These are phyloP conservation scores for Heterobasidion annosum DNA, from an alignment of 1,284 basidiomycete genomes.

Conservation along the genomic window DNA sequence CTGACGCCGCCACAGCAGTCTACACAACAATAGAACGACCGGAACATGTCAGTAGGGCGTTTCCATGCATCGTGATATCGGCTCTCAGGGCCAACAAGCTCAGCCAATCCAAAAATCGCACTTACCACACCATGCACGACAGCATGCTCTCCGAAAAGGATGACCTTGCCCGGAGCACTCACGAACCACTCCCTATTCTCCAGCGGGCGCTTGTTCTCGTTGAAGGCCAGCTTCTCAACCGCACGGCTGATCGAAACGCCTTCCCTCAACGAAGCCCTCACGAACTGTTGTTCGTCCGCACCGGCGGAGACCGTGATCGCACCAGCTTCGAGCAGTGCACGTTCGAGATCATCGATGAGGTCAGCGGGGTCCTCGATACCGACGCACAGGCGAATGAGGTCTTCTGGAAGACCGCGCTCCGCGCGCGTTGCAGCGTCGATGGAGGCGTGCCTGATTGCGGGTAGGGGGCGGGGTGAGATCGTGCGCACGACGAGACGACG, in stretches of 20 bases:
- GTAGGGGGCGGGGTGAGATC: constrained; percentile 7
- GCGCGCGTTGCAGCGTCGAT: constrained; percentile 92
- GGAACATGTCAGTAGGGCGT: neutral
- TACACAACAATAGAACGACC: constrained; percentile 20
- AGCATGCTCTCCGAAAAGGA: constrained; percentile 97
- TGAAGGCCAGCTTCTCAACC: constrained; percentile 55
- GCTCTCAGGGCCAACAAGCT: neutral
- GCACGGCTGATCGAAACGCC: constrained; percentile 46
- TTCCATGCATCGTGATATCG: neutral
- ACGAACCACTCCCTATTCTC: constrained; percentile 74
- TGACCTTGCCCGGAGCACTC: constrained; percentile 96
- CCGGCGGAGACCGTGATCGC: constrained; percentile 59
- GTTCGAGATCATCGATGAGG: constrained; percentile 91
- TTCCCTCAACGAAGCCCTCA: constrained; percentile 31
- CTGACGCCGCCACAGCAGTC: constrained; percentile 93
- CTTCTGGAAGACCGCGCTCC: constrained; percentile 91
- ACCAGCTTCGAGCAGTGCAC: constrained; percentile 86
- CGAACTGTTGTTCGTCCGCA: constrained; percentile 34
- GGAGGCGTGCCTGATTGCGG: constrained; percentile 75
- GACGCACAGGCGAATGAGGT: constrained; percentile 95
- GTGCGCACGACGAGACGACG: neutral
- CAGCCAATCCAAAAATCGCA: constrained; percentile 13
- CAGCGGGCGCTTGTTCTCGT: constrained; percentile 18
- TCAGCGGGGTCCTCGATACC: constrained; percentile 96
- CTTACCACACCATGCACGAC: constrained; percentile 95